Percentiles rank a stretch among this genome's conserved stretches.
Evolutionary conservation across 2,329 filamentous ascomycete genomes (phyloP).

Genomic region (Onygenales sp.): DNA sequence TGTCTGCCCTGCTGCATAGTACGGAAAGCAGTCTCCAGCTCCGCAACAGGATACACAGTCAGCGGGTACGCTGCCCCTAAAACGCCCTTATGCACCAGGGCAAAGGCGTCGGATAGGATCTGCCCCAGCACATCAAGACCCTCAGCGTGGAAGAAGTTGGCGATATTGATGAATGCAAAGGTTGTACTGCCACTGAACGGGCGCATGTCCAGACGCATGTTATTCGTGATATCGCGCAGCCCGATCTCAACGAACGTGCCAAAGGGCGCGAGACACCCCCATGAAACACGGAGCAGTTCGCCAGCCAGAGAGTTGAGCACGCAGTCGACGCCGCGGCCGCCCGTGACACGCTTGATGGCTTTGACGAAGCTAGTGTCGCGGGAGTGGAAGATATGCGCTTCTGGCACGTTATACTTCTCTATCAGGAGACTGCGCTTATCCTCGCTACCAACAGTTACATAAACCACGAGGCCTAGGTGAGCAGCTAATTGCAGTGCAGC

Average conservation of each 20-base stretch:
- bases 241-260: slow-evolving; percentile 13
- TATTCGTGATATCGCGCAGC: slow-evolving; percentile 10
- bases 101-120: background rate
- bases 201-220: slow-evolving; percentile 13
- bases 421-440: slow-evolving; percentile 12
- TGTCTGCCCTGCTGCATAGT: slow-evolving; percentile 24
- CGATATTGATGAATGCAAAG: slow-evolving; percentile 14
- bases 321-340: slow-evolving; percentile 10
- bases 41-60: slow-evolving; percentile 15
- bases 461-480: slow-evolving; percentile 14
- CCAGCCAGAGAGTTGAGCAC: slow-evolving; percentile 12
- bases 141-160: background rate
- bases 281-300: slow-evolving; percentile 8
- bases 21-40: slow-evolving; percentile 17
- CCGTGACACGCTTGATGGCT: slow-evolving; percentile 9
- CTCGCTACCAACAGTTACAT: slow-evolving; percentile 12
- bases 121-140: background rate
- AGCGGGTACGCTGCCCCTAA: slow-evolving; percentile 10
- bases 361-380: slow-evolving; percentile 7
- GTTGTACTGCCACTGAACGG: slow-evolving; percentile 15
- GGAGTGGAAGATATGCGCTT: slow-evolving; percentile 10
- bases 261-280: slow-evolving; percentile 10
- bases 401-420: slow-evolving; percentile 7
- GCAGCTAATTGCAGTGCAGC: slow-evolving; percentile 15
- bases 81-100: background rate